phyloP scores from a whole-genome alignment of 371 early-diverging fungal species.

The Mortierella sp. region DNA sequence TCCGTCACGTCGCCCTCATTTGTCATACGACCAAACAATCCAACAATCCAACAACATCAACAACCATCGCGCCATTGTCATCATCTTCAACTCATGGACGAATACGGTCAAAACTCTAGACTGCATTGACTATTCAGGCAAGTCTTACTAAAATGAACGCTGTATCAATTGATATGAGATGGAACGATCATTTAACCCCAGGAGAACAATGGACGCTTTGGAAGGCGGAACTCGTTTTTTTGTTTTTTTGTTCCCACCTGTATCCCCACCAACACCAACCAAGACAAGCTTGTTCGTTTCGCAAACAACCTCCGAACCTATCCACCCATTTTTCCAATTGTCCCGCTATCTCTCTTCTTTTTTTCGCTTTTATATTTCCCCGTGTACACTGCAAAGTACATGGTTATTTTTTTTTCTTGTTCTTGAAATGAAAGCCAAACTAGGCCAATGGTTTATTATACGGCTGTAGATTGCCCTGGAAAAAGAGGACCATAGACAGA shows the following conservation, averaged over 20 bases:
- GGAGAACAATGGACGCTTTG: not conserved
- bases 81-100: not conserved
- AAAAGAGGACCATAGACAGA: too few relatives aligned
- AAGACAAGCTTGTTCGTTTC: slow-evolving; percentile 9
- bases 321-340: not conserved
- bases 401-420: not conserved
- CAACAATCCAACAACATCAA: not conserved
- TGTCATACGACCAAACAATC: not conserved
- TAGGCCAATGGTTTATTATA: not conserved
- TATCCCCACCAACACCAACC: not conserved
- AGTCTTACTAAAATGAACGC: not conserved
- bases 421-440: not conserved
- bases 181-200: not conserved
- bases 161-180: not conserved
- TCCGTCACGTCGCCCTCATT: slow-evolving; percentile 6
- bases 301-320: slow-evolving; percentile 12
- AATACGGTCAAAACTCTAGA: slow-evolving; percentile 4
- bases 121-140: slow-evolving; percentile 24
- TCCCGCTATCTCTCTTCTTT: slow-evolving; percentile 1
- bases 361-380: slow-evolving; percentile 11
- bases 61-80: not conserved
- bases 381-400: slow-evolving; percentile 8
- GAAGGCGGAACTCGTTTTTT: not conserved
- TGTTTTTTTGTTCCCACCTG: not conserved
- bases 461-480: not conserved